Percentiles rank a stretch among this genome's conserved stretches.
Conservation (phyloP, 768 basidiomycete species). For the Hypholoma fasciculare region DNA sequence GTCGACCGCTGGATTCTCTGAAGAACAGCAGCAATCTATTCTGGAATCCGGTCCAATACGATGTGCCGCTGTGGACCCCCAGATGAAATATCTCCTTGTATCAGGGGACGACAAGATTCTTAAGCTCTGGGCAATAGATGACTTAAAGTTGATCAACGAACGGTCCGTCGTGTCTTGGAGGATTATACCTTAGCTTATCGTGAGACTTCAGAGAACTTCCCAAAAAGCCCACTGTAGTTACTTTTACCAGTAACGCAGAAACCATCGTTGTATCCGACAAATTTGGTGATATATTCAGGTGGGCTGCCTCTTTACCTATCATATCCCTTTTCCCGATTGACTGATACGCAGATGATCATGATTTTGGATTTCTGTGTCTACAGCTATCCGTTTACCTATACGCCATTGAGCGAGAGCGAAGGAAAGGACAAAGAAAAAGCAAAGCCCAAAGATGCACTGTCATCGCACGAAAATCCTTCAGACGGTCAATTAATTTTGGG, state of each 20-base stretch:
- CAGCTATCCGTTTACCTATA: slow-evolving; percentile 63
- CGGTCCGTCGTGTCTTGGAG: slow-evolving; percentile 42
- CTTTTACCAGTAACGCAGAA: slow-evolving; percentile 58
- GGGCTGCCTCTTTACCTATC: slow-evolving; percentile 8
- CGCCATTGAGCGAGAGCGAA: slow-evolving; percentile 21
- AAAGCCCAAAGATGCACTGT: slow-evolving; percentile 34
- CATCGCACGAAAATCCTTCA: slow-evolving; percentile 71
- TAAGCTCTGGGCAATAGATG: slow-evolving; percentile 68
- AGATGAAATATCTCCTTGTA: slow-evolving; percentile 53
- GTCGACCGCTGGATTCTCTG: slow-evolving; percentile 39
- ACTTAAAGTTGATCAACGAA: slow-evolving; percentile 55
- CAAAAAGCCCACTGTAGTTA: slow-evolving; percentile 76
- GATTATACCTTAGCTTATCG: not conserved
- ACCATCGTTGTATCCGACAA: slow-evolving; percentile 88
- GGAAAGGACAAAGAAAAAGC: slow-evolving; percentile 20
- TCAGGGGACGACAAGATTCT: slow-evolving; percentile 81
- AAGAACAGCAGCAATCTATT: slow-evolving; percentile 29
- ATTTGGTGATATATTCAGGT: slow-evolving; percentile 93
- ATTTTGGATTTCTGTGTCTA: not conserved
- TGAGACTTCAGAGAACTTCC: slow-evolving; percentile 62
- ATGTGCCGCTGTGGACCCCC: slow-evolving; percentile 52
- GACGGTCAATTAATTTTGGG: slow-evolving; percentile 76
- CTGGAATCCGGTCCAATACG: slow-evolving; percentile 57
- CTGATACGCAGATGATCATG: not conserved
- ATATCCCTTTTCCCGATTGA: not conserved